Percentiles rank a stretch among this genome's conserved stretches.
Conservation (phyloP, 2,329 filamentous ascomycete genomes). For the Fusarium graminum region DNA sequence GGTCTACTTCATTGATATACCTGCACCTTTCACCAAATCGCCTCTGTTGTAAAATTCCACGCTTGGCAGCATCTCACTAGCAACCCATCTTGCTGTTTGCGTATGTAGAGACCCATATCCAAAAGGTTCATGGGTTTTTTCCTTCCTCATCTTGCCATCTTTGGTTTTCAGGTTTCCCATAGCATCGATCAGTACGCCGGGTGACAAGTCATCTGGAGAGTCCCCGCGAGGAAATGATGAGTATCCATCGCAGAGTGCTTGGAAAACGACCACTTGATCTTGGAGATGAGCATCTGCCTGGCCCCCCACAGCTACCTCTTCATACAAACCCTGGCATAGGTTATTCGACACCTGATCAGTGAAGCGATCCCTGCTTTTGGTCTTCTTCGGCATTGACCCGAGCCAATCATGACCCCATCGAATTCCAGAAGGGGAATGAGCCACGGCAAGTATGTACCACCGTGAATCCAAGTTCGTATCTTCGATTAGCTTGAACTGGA, state of each 20-base stretch:
- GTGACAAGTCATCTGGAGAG: conserved; percentile 28
- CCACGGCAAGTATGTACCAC: conserved; percentile 70
- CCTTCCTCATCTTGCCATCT: conserved; percentile 54
- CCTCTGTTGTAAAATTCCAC: conserved; percentile 66
- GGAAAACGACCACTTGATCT: conserved; percentile 72
- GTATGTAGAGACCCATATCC: conserved; percentile 69
- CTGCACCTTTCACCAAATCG: conserved; percentile 62
- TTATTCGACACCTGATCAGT: conserved; percentile 59
- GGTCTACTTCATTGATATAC: conserved; percentile 40
- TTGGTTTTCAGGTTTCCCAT: conserved; percentile 50
- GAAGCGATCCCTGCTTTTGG: conserved; percentile 46
- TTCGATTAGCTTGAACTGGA: conserved; percentile 62
- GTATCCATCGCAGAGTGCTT: conserved; percentile 66
- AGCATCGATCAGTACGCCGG: conserved; percentile 45
- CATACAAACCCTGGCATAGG: conserved; percentile 61
- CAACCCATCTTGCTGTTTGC: conserved; percentile 72
- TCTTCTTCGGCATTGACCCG: conserved; percentile 58
- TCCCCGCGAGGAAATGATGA: conserved; percentile 60
- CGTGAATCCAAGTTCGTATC: conserved; percentile 65
- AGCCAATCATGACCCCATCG: conserved; percentile 65
- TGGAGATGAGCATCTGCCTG: conserved; percentile 70
- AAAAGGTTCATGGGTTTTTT: conserved; percentile 64
- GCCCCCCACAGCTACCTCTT: conserved; percentile 60
- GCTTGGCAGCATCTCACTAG: conserved; percentile 62
- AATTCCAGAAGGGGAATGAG: conserved; percentile 60